Evolutionary conservation across 1,139 yeast genomes (phyloP).

Genomic region (Candida sanyaensis): DNA sequence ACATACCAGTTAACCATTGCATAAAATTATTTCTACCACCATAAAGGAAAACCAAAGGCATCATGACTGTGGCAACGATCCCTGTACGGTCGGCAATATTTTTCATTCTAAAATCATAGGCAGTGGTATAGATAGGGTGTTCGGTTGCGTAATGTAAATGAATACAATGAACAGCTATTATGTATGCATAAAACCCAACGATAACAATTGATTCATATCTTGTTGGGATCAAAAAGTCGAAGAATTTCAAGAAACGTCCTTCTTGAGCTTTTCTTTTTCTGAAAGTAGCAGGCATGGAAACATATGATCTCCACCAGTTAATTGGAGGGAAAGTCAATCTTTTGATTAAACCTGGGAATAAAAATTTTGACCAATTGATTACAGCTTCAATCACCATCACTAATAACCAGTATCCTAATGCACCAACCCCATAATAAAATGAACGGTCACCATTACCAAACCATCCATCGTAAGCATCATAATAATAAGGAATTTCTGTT

Average conservation of each 20-base stretch:
- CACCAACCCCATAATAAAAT: slow-evolving; percentile 48
- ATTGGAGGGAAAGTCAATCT: slow-evolving; percentile 23
- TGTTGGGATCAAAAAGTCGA: slow-evolving; percentile 28
- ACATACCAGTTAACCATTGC: slow-evolving; percentile 42
- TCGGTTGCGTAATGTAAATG: slow-evolving; percentile 24
- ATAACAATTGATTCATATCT: slow-evolving; percentile 23
- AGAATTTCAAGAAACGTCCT: slow-evolving; percentile 17
- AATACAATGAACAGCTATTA: slow-evolving; percentile 37
- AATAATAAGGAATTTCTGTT: slow-evolving; percentile 15
- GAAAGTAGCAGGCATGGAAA: slow-evolving; percentile 31
- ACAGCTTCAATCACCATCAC: slow-evolving; percentile 41
- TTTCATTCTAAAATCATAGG: slow-evolving; percentile 21
- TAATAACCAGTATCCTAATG: slow-evolving; percentile 50
- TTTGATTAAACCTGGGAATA: slow-evolving; percentile 26
- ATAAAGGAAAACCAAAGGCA: slow-evolving; percentile 21
- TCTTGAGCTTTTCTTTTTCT: slow-evolving; percentile 26
- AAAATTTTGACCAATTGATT: slow-evolving; percentile 39
- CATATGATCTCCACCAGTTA: slow-evolving; percentile 26
- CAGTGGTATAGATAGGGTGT: slow-evolving; percentile 19
- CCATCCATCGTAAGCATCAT: slow-evolving; percentile 25
- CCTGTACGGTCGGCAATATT: slow-evolving; percentile 36
- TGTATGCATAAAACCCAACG: slow-evolving; percentile 35
- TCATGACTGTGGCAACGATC: slow-evolving; percentile 26
- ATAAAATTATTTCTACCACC: slow-evolving; percentile 44
- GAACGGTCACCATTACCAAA: slow-evolving; percentile 40